A percentile compares a stretch with the other conserved stretches of the same genome.
Evolutionary conservation across 169 alveolate genomes (phyloP).

Genomic region (Eimeria falciformis): DNA sequence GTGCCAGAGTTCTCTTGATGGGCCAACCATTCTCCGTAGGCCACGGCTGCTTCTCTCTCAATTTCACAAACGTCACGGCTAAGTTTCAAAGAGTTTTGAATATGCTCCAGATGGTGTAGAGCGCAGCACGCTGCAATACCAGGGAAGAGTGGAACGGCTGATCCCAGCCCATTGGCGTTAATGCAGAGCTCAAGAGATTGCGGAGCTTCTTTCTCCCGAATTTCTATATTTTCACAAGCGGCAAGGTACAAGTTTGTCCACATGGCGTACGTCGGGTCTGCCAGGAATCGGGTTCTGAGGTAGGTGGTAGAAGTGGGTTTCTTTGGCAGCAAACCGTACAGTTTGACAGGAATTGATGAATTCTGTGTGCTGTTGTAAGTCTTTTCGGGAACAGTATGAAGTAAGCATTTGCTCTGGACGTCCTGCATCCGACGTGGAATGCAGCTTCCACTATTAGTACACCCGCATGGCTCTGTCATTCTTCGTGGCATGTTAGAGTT

Average conservation of each 20-base stretch:
- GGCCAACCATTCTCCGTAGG: conserved; percentile 36
- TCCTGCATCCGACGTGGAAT: neutral
- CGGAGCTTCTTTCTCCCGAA: conserved; percentile 23
- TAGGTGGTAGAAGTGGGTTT: no score
- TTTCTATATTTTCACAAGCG: conserved; percentile 19
- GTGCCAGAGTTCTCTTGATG: neutral
- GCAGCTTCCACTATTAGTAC: neutral
- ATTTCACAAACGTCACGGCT: conserved; percentile 31
- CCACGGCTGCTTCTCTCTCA: conserved; percentile 26
- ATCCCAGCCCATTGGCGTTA: neutral
- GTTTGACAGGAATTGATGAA: neutral
- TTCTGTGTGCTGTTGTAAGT: neutral
- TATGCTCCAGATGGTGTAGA: conserved; percentile 3
- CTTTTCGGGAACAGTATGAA: neutral
- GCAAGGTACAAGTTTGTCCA: conserved; percentile 1
- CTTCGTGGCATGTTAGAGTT: no score
- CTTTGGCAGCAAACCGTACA: no score
- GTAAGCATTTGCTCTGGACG: neutral
- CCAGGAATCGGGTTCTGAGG: neutral
- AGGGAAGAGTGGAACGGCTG: neutral
- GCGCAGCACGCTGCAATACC: conserved; percentile 47
- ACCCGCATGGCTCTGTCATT: no score
- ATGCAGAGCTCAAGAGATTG: neutral
- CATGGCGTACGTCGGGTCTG: neutral
- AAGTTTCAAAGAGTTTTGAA: neutral